These are phyloP conservation scores for Aristolochia fimbriata DNA, from an alignment of 164 flowering plant genomes.

Conservation along the genomic window DNA sequence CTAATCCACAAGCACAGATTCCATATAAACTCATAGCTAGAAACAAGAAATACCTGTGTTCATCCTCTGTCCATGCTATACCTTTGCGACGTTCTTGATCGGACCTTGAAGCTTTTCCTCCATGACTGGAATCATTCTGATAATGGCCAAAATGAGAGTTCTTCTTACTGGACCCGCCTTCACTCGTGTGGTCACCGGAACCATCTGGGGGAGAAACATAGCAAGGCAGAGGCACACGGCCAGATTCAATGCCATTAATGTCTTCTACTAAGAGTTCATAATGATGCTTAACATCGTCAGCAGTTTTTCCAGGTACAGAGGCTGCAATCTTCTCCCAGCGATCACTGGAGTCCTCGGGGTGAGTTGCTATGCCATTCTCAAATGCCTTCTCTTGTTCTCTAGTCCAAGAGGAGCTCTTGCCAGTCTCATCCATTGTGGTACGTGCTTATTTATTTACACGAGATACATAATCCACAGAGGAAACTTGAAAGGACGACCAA, in stretches of 20 bases:
- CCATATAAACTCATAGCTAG: neutral
- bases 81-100: conserved; percentile 96
- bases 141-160: conserved; percentile 30
- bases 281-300: conserved; percentile 66
- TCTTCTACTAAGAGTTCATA: conserved; percentile 76
- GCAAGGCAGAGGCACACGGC: conserved; percentile 60
- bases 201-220: conserved; percentile 58
- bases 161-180: conserved; percentile 54
- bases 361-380: conserved; percentile 66
- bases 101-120: conserved; percentile 55
- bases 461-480: too few relatives aligned
- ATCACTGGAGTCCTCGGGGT: conserved; percentile 55
- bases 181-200: conserved; percentile 36
- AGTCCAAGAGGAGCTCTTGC: conserved; percentile 52
- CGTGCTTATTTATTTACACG: too few relatives aligned
- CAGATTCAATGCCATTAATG: conserved; percentile 61
- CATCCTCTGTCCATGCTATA: conserved; percentile 97
- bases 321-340: conserved; percentile 87
- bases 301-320: conserved; percentile 64
- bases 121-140: conserved; percentile 43
- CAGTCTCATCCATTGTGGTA: conserved; percentile 29
- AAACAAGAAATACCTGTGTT: conserved; percentile 54
- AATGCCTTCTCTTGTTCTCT: conserved; percentile 81
- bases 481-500: too few relatives aligned
- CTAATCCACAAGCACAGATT: conserved; percentile 6